Evolutionary conservation across 805 yeast species (phyloP).

Genomic region (Candida nanaspora): DNA sequence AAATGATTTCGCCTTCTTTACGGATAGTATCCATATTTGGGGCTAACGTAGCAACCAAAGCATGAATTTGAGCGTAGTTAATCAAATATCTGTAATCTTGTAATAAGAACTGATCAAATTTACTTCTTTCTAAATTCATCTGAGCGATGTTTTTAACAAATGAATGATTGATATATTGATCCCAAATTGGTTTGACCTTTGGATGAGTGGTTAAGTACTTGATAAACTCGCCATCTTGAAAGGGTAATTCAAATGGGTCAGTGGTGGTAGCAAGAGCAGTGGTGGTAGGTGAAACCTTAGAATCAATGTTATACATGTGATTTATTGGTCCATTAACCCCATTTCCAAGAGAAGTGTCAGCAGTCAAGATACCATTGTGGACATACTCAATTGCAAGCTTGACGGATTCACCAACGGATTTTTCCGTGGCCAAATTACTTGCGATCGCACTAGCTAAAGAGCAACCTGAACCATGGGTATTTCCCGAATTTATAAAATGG

Average conservation of each 20-base stretch:
- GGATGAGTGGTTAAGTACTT: slow-evolving; percentile 53
- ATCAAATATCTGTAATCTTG: slow-evolving; percentile 67
- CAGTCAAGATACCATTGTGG: slow-evolving; percentile 51
- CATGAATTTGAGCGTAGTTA: slow-evolving; percentile 63
- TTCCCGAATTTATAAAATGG: slow-evolving; percentile 35
- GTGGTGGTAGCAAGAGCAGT: not conserved
- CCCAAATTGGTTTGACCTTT: slow-evolving; percentile 48
- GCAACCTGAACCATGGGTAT: slow-evolving; percentile 90
- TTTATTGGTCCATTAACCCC: slow-evolving; percentile 68
- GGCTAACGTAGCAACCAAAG: slow-evolving; percentile 56
- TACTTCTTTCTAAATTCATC: slow-evolving; percentile 39
- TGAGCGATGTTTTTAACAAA: slow-evolving; percentile 50
- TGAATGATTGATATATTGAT: slow-evolving; percentile 49
- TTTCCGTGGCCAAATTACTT: slow-evolving; percentile 59
- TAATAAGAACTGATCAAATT: slow-evolving; percentile 38
- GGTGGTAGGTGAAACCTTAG: not conserved
- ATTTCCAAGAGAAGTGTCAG: slow-evolving; percentile 32
- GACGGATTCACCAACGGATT: slow-evolving; percentile 40
- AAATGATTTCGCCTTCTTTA: slow-evolving; percentile 43
- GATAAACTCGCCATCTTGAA: slow-evolving; percentile 30
- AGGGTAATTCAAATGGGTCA: slow-evolving; percentile 7
- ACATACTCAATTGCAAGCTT: slow-evolving; percentile 56
- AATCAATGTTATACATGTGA: slow-evolving; percentile 40
- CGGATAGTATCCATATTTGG: slow-evolving; percentile 45
- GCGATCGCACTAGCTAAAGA: slow-evolving; percentile 78